phyloP scores from a whole-genome alignment of 2,329 filamentous ascomycete genomes.

The Hypoxylon sp. region DNA sequence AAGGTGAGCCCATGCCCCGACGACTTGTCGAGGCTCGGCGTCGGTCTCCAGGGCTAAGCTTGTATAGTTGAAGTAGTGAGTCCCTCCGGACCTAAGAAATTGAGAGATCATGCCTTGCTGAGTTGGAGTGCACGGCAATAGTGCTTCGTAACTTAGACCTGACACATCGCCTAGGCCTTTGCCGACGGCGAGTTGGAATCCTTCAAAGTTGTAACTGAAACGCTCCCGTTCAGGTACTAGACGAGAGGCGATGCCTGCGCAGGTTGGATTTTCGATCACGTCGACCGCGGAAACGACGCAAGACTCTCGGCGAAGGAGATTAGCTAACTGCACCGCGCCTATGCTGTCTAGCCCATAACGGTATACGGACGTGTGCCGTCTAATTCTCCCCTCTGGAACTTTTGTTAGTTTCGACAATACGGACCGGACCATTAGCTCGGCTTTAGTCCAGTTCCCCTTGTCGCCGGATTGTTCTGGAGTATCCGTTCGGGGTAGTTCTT shows the following conservation, averaged over 20 bases:
- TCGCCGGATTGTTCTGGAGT: slow-evolving; percentile 36
- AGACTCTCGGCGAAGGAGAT: slow-evolving; percentile 72
- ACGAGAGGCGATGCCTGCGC: slow-evolving; percentile 54
- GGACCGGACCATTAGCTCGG: slow-evolving; percentile 68
- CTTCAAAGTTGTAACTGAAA: slow-evolving; percentile 57
- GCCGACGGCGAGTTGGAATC: slow-evolving; percentile 57
- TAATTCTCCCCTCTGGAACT: slow-evolving; percentile 65
- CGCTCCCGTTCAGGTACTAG: slow-evolving; percentile 6
- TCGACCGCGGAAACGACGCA: slow-evolving; percentile 76
- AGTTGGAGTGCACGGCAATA: slow-evolving; percentile 84
- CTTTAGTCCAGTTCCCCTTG: slow-evolving; percentile 48
- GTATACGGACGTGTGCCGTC: slow-evolving; percentile 79
- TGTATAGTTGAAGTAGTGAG: slow-evolving; percentile 82
- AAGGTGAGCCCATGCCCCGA: slow-evolving; percentile 71
- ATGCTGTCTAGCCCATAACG: slow-evolving; percentile 94
- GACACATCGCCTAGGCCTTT: slow-evolving; percentile 50
- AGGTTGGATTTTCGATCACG: slow-evolving; percentile 75
- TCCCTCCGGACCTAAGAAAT: slow-evolving; percentile 76
- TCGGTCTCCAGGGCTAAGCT: slow-evolving; percentile 64
- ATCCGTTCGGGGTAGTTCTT: slow-evolving; percentile 23
- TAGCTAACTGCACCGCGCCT: slow-evolving; percentile 83
- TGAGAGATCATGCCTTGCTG: slow-evolving; percentile 86
- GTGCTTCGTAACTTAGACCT: slow-evolving; percentile 62
- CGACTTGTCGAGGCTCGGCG: slow-evolving; percentile 60
- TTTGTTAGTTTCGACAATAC: slow-evolving; percentile 72